A percentile compares a stretch with the other conserved stretches of the same genome.
Evolutionary conservation across 345 rosid species (phyloP).

Genomic region (Orychophragmus violaceus): DNA sequence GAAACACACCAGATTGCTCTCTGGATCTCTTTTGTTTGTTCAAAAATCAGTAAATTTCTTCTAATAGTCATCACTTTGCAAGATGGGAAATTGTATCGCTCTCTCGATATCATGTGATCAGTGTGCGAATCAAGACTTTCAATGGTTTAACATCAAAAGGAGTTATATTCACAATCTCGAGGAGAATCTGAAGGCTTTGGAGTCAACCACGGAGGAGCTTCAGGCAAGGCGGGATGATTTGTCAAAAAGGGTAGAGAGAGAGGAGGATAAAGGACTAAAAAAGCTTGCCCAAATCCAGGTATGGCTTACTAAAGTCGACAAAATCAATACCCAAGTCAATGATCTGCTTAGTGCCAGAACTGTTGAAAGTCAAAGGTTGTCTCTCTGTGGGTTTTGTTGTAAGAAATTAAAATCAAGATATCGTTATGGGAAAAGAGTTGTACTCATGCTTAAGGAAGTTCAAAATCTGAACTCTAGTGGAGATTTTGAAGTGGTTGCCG

Average conservation of each 20-base stretch:
- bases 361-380: not conserved
- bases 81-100: not conserved
- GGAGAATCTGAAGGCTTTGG: not conserved
- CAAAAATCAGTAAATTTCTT: not conserved
- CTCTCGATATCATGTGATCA: not conserved
- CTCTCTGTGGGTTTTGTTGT: not conserved
- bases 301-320: not conserved
- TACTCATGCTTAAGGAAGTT: not conserved
- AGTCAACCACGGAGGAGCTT: not conserved
- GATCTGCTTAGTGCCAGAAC: not conserved
- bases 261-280: not conserved
- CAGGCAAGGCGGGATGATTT: not conserved
- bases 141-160: not conserved
- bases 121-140: not conserved
- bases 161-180: not conserved
- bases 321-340: not conserved
- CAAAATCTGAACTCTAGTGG: not conserved
- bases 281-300: not conserved
- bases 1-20: too few species aligned
- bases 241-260: not conserved
- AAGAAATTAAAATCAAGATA: not conserved
- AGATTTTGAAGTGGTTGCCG: not conserved
- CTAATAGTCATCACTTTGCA: not conserved
- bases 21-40: not conserved
- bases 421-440: not conserved